Percentiles rank a stretch among this genome's conserved stretches.
These are phyloP conservation scores for Cladosporium sp. DNA, from an alignment of 2,329 filamentous ascomycete genomes.

Conservation along the genomic window DNA sequence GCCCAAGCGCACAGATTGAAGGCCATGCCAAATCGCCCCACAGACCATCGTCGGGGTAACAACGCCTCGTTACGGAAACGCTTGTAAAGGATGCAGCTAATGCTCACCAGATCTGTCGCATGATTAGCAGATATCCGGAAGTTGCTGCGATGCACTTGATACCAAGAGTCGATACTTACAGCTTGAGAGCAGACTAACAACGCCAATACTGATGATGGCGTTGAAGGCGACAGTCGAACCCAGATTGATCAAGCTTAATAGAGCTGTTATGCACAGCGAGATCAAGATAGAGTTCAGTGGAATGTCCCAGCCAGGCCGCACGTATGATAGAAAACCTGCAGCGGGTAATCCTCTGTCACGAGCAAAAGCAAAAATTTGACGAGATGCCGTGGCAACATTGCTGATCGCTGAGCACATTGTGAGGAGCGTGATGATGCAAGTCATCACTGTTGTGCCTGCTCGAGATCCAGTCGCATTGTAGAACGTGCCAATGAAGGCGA, in stretches of 20 bases:
- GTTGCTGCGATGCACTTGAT: not conserved
- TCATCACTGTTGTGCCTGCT: slow-evolving; percentile 31
- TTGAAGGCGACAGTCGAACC: slow-evolving; percentile 38
- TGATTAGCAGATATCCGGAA: not conserved
- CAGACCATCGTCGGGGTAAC: slow-evolving; percentile 34
- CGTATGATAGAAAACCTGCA: slow-evolving; percentile 18
- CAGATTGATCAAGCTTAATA: slow-evolving; percentile 39
- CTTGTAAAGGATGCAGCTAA: slow-evolving; percentile 10
- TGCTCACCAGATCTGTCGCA: not conserved
- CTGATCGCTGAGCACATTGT: slow-evolving; percentile 30
- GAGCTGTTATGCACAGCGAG: slow-evolving; percentile 26
- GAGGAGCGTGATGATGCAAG: slow-evolving; percentile 30
- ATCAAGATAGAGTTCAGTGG: slow-evolving; percentile 28
- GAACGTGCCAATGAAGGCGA: slow-evolving; percentile 34
- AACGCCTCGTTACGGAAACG: slow-evolving; percentile 25
- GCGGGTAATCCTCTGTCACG: slow-evolving; percentile 34
- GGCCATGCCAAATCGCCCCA: slow-evolving; percentile 36
- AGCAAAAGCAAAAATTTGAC: slow-evolving; percentile 38
- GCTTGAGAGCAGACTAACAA: slow-evolving; percentile 30
- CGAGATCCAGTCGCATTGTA: slow-evolving; percentile 31
- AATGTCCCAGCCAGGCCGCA: slow-evolving; percentile 23
- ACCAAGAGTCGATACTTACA: slow-evolving; percentile 26
- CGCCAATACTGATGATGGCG: slow-evolving; percentile 38
- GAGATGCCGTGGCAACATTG: slow-evolving; percentile 36
- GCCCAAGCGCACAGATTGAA: slow-evolving; percentile 34